Conservation (phyloP, 1,139 yeast species). For the Candida neerlandica region DNA sequence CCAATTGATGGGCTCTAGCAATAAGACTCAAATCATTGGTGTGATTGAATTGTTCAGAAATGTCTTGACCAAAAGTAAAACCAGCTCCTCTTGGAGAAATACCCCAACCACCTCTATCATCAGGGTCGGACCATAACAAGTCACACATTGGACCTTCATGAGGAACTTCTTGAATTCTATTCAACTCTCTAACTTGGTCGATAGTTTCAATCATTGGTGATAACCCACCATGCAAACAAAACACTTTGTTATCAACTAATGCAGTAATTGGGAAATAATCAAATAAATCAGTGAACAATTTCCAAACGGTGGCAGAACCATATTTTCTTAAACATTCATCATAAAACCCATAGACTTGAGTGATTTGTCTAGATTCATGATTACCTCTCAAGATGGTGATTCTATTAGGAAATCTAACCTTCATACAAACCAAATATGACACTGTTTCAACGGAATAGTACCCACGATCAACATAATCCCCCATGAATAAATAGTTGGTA, state of each 20-base stretch:
- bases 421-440: slow-evolving; percentile 87
- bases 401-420: slow-evolving; percentile 90
- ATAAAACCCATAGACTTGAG: slow-evolving; percentile 97
- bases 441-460: slow-evolving; percentile 92
- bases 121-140: slow-evolving; percentile 96
- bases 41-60: slow-evolving; percentile 72
- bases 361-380: slow-evolving; percentile 95
- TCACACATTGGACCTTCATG: slow-evolving; percentile 99
- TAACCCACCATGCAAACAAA: slow-evolving; percentile 96
- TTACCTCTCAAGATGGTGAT: slow-evolving; percentile 93
- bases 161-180: slow-evolving; percentile 93
- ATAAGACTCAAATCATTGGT: slow-evolving; percentile 83
- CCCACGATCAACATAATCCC: slow-evolving; percentile 97
- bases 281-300: slow-evolving; percentile 69
- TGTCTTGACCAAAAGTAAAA: slow-evolving; percentile 62
- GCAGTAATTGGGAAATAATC: slow-evolving; percentile 96
- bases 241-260: slow-evolving; percentile 82
- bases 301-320: slow-evolving; percentile 96
- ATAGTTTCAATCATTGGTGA: slow-evolving; percentile 91
- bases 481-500: slow-evolving; percentile 78
- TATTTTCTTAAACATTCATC: slow-evolving; percentile 96
- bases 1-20: slow-evolving; percentile 97
- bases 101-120: slow-evolving; percentile 96
- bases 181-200: slow-evolving; percentile 85
- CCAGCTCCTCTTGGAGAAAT: slow-evolving; percentile 99